A percentile compares a stretch with the other conserved stretches of the same genome.
phyloP scores from a whole-genome alignment of 2,329 filamentous ascomycete genomes.

The Arthrobotrys megalospora region DNA sequence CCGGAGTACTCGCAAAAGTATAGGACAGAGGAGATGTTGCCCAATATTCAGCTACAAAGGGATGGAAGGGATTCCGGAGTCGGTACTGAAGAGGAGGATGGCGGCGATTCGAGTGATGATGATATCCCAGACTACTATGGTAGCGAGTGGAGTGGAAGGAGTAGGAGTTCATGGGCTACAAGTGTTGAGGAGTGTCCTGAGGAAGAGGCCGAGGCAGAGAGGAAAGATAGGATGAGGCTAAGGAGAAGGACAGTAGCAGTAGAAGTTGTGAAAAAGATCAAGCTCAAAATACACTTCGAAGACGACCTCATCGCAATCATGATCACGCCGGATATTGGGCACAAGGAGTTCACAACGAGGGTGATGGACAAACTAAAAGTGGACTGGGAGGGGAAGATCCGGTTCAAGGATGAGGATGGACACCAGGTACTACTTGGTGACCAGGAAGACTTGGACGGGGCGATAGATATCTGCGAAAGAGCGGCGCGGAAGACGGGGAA shows the following conservation, averaged over 20 bases:
- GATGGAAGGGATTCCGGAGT: constrained; percentile 67
- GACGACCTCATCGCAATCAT: constrained; percentile 95
- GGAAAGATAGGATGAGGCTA: constrained; percentile 69
- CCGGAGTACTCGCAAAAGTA: constrained; percentile 63
- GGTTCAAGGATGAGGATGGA: constrained; percentile 85
- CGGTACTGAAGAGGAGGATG: constrained; percentile 73
- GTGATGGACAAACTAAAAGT: constrained; percentile 92
- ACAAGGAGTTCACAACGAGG: constrained; percentile 81
- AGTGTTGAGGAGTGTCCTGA: constrained; percentile 73
- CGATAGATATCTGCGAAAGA: constrained; percentile 78
- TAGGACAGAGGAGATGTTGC: constrained; percentile 66
- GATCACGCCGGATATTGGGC: constrained; percentile 80
- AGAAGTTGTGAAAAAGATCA: constrained; percentile 72
- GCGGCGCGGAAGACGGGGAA: constrained; percentile 79
- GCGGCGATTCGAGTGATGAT: constrained; percentile 72
- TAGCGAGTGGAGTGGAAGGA: constrained; percentile 66
- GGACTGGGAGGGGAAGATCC: constrained; percentile 84
- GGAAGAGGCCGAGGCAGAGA: constrained; percentile 85
- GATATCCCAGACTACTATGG: constrained; percentile 76
- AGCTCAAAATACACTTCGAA: constrained; percentile 86
- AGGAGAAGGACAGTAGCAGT: constrained; percentile 62
- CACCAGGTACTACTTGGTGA: constrained; percentile 98
- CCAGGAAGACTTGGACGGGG: constrained; percentile 94
- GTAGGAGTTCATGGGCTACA: constrained; percentile 67
- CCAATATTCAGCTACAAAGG: constrained; percentile 26